A percentile compares a stretch with the other conserved stretches of the same genome.
Evolutionary conservation across 1,284 basidiomycete species (phyloP).

Genomic region (Sporisorium exsertum): DNA sequence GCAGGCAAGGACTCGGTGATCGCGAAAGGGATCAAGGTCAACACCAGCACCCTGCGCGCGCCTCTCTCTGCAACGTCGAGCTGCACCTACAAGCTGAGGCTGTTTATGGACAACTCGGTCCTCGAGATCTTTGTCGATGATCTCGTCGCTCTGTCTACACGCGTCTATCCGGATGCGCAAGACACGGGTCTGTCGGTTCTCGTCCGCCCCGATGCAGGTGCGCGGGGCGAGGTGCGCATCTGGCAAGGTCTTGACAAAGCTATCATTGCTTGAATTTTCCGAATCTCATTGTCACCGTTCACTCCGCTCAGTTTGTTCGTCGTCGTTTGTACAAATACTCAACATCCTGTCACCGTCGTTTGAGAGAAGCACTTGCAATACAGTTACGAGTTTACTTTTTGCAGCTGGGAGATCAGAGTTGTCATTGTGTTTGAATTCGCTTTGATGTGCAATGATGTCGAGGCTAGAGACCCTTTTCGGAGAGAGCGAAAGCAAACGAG

Average conservation of each 20-base stretch:
- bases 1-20: slow-evolving; percentile 22
- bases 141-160: slow-evolving; percentile 43
- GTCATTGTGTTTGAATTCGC: background rate
- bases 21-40: slow-evolving; percentile 33
- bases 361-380: background rate
- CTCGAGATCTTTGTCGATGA: slow-evolving; percentile 58
- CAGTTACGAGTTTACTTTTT: too few relatives aligned
- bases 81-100: slow-evolving; percentile 26
- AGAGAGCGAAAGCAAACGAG: slow-evolving; percentile 33
- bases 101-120: slow-evolving; percentile 60
- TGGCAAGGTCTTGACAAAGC: slow-evolving; percentile 39
- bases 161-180: slow-evolving; percentile 49
- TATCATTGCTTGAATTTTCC: slow-evolving; percentile 10
- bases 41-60: slow-evolving; percentile 32
- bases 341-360: background rate
- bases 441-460: background rate
- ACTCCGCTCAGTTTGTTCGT: background rate
- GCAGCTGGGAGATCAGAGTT: too few relatives aligned
- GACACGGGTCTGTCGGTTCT: slow-evolving; percentile 34
- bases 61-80: background rate
- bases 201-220: background rate
- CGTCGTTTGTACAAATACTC: slow-evolving; percentile 4
- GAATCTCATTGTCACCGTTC: background rate
- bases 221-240: slow-evolving; percentile 1
- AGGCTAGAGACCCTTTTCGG: slow-evolving; percentile 42